Conservation (phyloP, 345 rosid genomes). For the Alliaria petiolata region DNA sequence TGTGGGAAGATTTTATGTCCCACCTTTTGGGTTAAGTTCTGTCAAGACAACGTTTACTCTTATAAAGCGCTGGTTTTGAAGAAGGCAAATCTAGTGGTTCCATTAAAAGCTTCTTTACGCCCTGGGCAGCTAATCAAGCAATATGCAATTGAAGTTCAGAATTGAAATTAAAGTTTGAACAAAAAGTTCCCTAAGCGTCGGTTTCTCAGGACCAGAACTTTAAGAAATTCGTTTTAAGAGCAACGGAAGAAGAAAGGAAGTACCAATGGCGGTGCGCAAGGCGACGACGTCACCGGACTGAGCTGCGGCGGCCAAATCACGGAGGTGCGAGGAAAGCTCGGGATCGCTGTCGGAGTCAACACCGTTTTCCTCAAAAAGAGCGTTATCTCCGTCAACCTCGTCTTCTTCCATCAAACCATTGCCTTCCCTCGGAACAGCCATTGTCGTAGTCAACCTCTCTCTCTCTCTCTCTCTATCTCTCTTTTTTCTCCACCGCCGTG, state of each 20-base stretch:
- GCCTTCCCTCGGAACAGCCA: constrained; percentile 81
- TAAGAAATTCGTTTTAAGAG: background rate
- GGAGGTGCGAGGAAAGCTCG: constrained; percentile 67
- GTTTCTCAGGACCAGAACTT: background rate
- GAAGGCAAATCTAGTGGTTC: background rate
- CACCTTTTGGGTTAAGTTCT: background rate
- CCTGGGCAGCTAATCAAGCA: background rate
- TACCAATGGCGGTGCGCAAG: constrained; percentile 74
- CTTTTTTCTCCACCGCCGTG: background rate
- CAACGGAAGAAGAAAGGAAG: background rate
- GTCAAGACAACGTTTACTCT: background rate
- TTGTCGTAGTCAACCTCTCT: constrained; percentile 15
- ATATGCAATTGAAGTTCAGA: background rate
- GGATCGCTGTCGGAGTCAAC: constrained; percentile 42
- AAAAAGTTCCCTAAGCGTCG: background rate
- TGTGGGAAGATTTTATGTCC: background rate
- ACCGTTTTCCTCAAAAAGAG: constrained; percentile 58
- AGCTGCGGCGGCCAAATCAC: constrained; percentile 63
- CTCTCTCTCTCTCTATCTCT: background rate
- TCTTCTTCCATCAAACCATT: constrained; percentile 69
- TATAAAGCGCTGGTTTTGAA: background rate
- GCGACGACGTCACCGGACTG: constrained; percentile 62
- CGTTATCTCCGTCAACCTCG: constrained; percentile 66
- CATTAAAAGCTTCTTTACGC: background rate
- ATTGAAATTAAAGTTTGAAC: background rate